These are phyloP conservation scores for Coprinellus aureogranulatus DNA, from an alignment of 768 basidiomycete genomes.

Conservation along the genomic window DNA sequence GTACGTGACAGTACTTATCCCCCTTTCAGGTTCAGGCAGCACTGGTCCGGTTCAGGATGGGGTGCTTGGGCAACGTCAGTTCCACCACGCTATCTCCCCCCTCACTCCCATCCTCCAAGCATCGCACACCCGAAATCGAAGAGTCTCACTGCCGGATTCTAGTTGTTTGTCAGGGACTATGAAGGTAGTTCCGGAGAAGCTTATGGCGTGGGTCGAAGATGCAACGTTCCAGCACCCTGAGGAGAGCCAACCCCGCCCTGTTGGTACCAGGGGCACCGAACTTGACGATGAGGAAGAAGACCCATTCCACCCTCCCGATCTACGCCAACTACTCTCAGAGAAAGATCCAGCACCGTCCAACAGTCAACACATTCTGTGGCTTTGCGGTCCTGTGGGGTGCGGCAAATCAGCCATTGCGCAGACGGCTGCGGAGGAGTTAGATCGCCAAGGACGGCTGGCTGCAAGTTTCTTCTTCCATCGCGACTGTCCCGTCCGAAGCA, in stretches of 20 bases:
- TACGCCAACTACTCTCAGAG: no score
- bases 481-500: not conserved
- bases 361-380: constrained; percentile 12
- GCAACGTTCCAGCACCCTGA: no score
- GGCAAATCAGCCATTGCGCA: constrained; percentile 19
- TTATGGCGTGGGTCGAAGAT: not conserved
- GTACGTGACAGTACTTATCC: no score
- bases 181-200: not conserved
- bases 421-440: constrained; percentile 10
- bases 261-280: no score
- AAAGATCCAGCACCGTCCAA: no score
- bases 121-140: not conserved
- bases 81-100: no score
- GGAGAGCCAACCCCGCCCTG: no score
- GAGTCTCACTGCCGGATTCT: not conserved
- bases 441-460: not conserved
- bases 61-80: no score
- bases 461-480: constrained; percentile 18
- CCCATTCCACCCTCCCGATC: no score
- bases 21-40: no score
- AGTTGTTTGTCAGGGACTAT: not conserved
- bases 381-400: constrained; percentile 16
- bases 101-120: not conserved
- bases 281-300: no score
- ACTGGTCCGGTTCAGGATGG: no score